Base-by-base conservation (phyloP, 2,329 filamentous ascomycete species). In the Cytospora paraplurivora region DNA sequence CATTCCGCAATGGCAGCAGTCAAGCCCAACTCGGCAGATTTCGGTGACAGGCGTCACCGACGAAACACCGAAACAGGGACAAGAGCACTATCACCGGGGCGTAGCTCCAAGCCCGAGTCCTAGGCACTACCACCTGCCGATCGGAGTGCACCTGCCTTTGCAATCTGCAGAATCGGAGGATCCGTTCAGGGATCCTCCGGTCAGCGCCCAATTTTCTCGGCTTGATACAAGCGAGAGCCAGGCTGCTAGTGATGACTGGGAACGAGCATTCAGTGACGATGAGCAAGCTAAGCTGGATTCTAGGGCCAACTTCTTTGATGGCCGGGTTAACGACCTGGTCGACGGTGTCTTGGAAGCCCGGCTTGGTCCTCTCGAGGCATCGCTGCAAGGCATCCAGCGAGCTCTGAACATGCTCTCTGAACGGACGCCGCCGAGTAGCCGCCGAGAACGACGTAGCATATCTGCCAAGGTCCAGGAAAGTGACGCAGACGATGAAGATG, bases 401-500 rank as follows among this genome's bases (percentile, higher is more conserved):
- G 86, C 86, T 4, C 76, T 96, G 61, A 81, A 81, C 19, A 78
- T 81, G 51, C 80, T 89, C 69, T 81, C 85, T 34, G 79, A 80
- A 35, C 81, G 81, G 61, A 80, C 82, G 15, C 78, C 81, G 33
- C 81, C 84, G 35, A 83, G 83, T 19, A 49, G 82, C 84, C 33
- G 81, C 85, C 68, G 85, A 87, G 69, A 92, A 88, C 73, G 76
- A 86, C 49, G 93, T 90, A 92, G 89, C 73, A 75, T 86, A 35
- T 93, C 91, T 54, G 85, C 81, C n/a, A 90, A 92, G 35, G 72
- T 83, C 4, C 82, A 85, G 55, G 88, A 96, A 64, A 97, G 94
- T 73, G 95, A 98, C 76, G 94, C 95, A 12, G 94, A 98, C 73
- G 93, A 97, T 67, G 93, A 97, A 72, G 93, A 97, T 27, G 91